A percentile compares a stretch with the other conserved stretches of the same genome.
phyloP scores from a whole-genome alignment of 2,329 filamentous ascomycete species.

The Cadophora malorum region DNA sequence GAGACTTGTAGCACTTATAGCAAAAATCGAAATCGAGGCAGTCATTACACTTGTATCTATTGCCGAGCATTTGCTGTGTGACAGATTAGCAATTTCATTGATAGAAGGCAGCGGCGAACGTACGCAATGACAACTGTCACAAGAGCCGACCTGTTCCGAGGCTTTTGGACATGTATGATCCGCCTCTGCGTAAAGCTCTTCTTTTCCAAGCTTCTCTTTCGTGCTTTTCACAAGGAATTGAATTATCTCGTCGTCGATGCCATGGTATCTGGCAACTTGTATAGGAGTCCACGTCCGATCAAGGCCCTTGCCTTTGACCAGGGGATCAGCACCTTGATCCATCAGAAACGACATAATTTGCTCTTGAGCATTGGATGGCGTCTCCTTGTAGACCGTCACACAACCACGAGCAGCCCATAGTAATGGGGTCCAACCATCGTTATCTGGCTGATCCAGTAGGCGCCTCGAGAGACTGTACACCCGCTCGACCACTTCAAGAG shows the following conservation, averaged over 20 bases:
- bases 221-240: constrained; percentile 23
- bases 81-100: background rate
- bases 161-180: constrained; percentile 4
- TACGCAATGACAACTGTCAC: constrained; percentile 19
- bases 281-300: constrained; percentile 31
- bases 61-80: constrained; percentile 69
- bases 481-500: constrained; percentile 23
- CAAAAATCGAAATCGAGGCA: constrained; percentile 94
- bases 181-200: background rate
- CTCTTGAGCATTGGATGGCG: background rate
- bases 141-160: background rate
- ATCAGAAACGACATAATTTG: constrained; percentile 30
- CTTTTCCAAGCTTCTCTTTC: constrained; percentile 29
- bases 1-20: constrained; percentile 76
- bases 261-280: constrained; percentile 29
- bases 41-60: constrained; percentile 91
- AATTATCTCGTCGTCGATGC: background rate
- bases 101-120: background rate
- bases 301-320: constrained; percentile 15
- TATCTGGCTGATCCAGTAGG: constrained; percentile 27
- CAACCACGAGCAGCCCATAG: constrained; percentile 30
- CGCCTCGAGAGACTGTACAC: constrained; percentile 13
- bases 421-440: constrained; percentile 36
- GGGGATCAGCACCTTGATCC: constrained; percentile 28
- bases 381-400: background rate